phyloP scores from a whole-genome alignment of 441 rosid genomes.

The Breynia disticha region DNA sequence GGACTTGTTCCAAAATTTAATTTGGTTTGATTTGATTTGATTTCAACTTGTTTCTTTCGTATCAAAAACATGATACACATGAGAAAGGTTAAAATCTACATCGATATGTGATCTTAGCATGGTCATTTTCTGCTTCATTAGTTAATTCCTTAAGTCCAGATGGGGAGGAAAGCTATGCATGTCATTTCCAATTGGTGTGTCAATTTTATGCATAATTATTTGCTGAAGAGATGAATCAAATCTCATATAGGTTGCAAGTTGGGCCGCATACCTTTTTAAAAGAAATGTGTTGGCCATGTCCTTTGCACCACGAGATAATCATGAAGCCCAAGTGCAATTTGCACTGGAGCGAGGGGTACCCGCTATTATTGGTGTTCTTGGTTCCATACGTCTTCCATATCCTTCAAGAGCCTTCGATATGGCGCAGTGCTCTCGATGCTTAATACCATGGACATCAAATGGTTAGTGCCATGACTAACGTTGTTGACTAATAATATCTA shows the following conservation, averaged over 20 bases:
- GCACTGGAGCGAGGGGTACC: conserved; percentile 94
- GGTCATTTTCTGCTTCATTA: no score
- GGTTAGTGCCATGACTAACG: conserved; percentile 27
- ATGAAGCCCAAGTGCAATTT: conserved; percentile 90
- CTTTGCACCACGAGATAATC: conserved; percentile 85
- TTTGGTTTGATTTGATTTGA: no score
- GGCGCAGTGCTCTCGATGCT: conserved; percentile 96
- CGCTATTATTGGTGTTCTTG: conserved; percentile 71
- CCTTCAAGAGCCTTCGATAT: conserved; percentile 84
- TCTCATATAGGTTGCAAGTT: conserved; percentile 66
- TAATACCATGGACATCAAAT: conserved; percentile 78
- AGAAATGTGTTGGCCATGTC: conserved; percentile 68
- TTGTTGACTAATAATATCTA: conserved; percentile 2
- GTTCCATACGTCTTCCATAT: conserved; percentile 68
- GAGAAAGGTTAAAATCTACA: no score
- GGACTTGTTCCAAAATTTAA: no score
- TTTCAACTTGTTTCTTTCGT: no score
- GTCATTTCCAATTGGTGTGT: no score
- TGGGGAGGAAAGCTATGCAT: neutral
- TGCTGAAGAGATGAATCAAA: conserved; percentile 4
- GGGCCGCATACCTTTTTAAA: conserved; percentile 80
- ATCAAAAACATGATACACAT: no score
- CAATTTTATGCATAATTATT: neutral
- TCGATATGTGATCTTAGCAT: no score
- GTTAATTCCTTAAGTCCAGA: no score